Base-by-base conservation (phyloP, 1,139 yeast species). In the Candida mesenterica region DNA sequence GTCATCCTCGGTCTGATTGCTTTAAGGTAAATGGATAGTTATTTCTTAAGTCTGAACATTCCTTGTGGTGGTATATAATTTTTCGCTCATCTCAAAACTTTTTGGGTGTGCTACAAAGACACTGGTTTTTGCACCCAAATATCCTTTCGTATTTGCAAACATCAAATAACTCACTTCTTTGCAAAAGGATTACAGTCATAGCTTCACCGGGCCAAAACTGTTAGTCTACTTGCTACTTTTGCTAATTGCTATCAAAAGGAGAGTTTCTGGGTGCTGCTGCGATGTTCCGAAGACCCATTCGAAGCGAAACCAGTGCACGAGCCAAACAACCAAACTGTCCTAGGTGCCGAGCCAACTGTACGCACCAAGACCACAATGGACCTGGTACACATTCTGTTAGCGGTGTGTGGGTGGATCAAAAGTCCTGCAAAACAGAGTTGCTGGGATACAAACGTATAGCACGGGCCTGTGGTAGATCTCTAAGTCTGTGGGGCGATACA, bases 11-110 rank as follows among this genome's bases (percentile, higher is more conserved):
- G 27, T 12, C 10, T 17, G 18, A 28, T 4, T 15, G 29, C 17
- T 24, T 29, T 31, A 30, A 36, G 13, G 9, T 32, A 25, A 19
- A 18, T 34, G 25, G 39, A 42, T 42, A 45, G 48, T 41, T 42
- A 45, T 44, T 45, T 33, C 29, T 28, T 42, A 27, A 37, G 20
- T 36, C 34, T 39, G 28, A 36, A 32, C 48, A 44, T 42, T n/a
- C 17, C 26, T 32, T 30, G 31, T 18, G 23, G 9, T 7, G 12
- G n/a, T n/a, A 24, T 13, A 14, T 15, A 22, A 29, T 17, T 30
- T 31, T 33, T 34, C 29, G 31, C 38, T 30, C 37, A 38, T 30
- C 43, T 19, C 22, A 9, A 19, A 19, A 6, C 9, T 19, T 19
- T 19, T 6, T 6, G 9, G 9, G 9, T 6, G 22, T 9, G 8